A percentile compares a stretch with the other conserved stretches of the same genome.
phyloP scores from a whole-genome alignment of 202 grass and related monocot species.

The Musa balbisiana region DNA sequence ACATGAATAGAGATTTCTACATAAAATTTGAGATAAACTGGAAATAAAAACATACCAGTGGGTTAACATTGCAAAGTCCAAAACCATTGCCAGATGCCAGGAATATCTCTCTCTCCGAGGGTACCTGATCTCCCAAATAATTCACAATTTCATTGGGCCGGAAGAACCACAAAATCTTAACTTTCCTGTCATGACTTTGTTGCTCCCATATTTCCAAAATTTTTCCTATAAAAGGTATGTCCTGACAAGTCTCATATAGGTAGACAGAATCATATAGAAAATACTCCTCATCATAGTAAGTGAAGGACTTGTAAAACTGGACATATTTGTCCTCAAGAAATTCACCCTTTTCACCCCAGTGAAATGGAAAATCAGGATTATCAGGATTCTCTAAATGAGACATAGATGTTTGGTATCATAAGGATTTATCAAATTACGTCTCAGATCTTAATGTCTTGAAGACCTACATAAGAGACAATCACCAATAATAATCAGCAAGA shows the following conservation, averaged over 20 bases:
- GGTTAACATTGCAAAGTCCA: constrained; percentile 59
- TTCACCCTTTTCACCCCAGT: constrained; percentile 40
- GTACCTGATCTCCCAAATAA: constrained; percentile 33
- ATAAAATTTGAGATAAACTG: not conserved
- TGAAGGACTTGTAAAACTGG: constrained; percentile 59
- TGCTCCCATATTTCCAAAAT: constrained; percentile 64
- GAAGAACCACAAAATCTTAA: constrained; percentile 86
- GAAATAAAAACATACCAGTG: constrained; percentile 41
- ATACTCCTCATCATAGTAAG: constrained; percentile 60
- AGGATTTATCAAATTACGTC: too few species aligned
- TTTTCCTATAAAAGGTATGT: constrained; percentile 63
- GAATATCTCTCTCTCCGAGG: constrained; percentile 68
- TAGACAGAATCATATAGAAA: constrained; percentile 65
- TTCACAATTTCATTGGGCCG: constrained; percentile 45
- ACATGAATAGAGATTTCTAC: not conserved
- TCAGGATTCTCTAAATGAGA: too few species aligned
- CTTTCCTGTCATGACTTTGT: constrained; percentile 33
- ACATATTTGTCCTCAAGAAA: constrained; percentile 36
- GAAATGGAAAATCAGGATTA: constrained; percentile 13
- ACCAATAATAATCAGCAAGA: too few species aligned
- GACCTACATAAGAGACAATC: too few species aligned
- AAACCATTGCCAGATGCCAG: constrained; percentile 54
- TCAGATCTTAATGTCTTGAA: too few species aligned
- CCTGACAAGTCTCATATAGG: constrained; percentile 48
- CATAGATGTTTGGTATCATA: too few species aligned